Base-by-base conservation (phyloP, 1,284 basidiomycete species). In the Trametes polyzona region DNA sequence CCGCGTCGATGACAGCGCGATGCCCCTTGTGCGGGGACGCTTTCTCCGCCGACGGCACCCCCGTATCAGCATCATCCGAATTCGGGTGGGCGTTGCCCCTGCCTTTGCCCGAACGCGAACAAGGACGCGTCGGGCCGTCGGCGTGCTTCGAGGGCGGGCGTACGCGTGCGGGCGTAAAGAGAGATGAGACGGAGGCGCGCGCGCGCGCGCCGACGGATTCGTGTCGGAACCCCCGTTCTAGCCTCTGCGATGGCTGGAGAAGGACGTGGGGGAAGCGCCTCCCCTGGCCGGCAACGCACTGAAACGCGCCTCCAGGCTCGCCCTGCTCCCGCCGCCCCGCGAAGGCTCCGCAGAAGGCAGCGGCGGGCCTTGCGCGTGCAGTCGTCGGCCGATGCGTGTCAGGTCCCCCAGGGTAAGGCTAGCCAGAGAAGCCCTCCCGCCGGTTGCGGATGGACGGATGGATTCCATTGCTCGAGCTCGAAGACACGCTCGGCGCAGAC, bases 91-190 rank as follows among this genome's bases (percentile, higher is more conserved):
- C n/a, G n/a, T n/a, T n/a, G n/a, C n/a, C n/a, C n/a, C n/a, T n/a
- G n/a, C n/a, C n/a, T n/a, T n/a, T n/a, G n/a, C n/a, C n/a, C n/a
- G n/a, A n/a, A n/a, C n/a, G n/a, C n/a, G n/a, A n/a, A n/a, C n/a
- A n/a, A n/a, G n/a, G n/a, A n/a, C n/a, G n/a, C n/a, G n/a, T n/a
- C n/a, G n/a, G n/a, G n/a, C n/a, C n/a, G n/a, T n/a, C n/a, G n/a
- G n/a, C n/a, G n/a, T n/a, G n/a, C n/a, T n/a, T n/a, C n/a, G n/a
- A n/a, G n/a, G n/a, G n/a, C n/a, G n/a, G n/a, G n/a, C n/a, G n/a
- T n/a, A n/a, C n/a, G n/a, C n/a, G n/a, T 59, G 60, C 60, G 60
- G 60, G 40, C 51, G 40, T 62, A 58, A 54, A 53, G 43, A 47
- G 60, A 56, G 29, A 35, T 36, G 36, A 40, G 59, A 55, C n/a